Evolutionary conservation across 169 alveolate genomes (phyloP), one percentile per base, ranked within the genome.

Genomic region (Plasmodium ovale): DNA sequence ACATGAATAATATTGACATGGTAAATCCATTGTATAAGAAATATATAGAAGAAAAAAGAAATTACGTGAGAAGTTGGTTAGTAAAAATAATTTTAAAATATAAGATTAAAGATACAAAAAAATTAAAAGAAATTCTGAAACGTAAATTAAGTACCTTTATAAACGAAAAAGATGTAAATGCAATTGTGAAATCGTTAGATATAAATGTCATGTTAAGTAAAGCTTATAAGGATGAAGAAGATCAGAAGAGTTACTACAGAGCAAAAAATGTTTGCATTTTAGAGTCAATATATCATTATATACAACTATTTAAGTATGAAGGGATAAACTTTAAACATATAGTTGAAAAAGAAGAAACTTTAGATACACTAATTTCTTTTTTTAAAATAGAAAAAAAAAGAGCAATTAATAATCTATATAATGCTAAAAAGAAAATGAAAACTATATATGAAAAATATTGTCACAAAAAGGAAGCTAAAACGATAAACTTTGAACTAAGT

Each of bases 41-140:
- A 33, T 82, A 65, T 47, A 65, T 82, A 14, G 27, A n/a, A 3
- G 90, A 82, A 67, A 82, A 82, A 70, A 47, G 90, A 7, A 82
- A 82, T 58, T 82, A 82, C 16, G 60, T 82, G 19, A 51, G 90
- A n/a, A 82, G 84, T 6, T 82, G 90, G 90, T 25, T 82, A 49
- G 12, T 82, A 10, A 82, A 82, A 69, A 33, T 82, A 51, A 82
- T 82, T 0, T 19, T 49, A n/a, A 82, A 82, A 65, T 23, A 82
- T 70, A 65, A 82, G 65, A 51, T 82, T 2, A 82, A 82, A 69
- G 90, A 82, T 6, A 14, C 71, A 10, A 64, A 53, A 65, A 82
- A 82, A 33, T 65, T 82, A 3, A 82, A 82, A 82, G 90, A 82
- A 53, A 62, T 82, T 21, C 51, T 82, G 35, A 82, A 82, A 39